These are phyloP conservation scores for Adansonia grandidieri DNA, from an alignment of 441 rosid species.

Conservation along the genomic window DNA sequence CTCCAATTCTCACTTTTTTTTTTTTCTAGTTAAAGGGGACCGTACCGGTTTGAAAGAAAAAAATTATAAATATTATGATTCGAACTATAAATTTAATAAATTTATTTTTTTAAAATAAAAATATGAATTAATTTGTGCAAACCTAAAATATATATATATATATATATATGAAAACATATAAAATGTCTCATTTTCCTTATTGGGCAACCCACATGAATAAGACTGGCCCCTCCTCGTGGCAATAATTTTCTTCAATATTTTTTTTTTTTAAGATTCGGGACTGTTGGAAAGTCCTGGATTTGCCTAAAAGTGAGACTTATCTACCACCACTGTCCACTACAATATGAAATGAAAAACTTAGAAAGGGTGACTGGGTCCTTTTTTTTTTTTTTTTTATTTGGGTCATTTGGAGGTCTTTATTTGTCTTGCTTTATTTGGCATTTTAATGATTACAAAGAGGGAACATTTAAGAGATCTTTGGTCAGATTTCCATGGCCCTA, in stretches of 20 bases:
- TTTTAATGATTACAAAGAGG: background rate
- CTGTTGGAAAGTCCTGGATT: background rate
- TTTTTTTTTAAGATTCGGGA: too few species aligned
- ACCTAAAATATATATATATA: too few species aligned
- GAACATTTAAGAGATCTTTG: conserved; percentile 27
- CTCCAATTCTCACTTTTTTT: too few species aligned
- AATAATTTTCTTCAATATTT: background rate
- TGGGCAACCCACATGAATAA: background rate
- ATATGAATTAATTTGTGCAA: too few species aligned
- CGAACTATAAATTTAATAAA: too few species aligned
- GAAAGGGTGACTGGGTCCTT: background rate
- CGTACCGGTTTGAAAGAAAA: too few species aligned
- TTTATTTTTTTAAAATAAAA: too few species aligned
- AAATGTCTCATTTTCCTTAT: background rate
- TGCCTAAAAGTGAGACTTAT: background rate
- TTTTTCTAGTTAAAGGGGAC: too few species aligned
- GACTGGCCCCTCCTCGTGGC: background rate
- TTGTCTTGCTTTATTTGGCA: conserved; percentile 32
- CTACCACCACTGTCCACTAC: background rate
- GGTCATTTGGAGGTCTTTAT: conserved; percentile 22
- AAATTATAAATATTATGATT: too few species aligned
- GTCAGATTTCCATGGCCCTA: conserved; percentile 29
- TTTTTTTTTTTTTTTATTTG: background rate
- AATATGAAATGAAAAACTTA: background rate
- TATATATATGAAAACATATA: background rate